Percentiles rank a stretch among this genome's conserved stretches.
Evolutionary conservation across 116 monocot genomes (phyloP).

Genomic region (Dioscorea cayenensis): DNA sequence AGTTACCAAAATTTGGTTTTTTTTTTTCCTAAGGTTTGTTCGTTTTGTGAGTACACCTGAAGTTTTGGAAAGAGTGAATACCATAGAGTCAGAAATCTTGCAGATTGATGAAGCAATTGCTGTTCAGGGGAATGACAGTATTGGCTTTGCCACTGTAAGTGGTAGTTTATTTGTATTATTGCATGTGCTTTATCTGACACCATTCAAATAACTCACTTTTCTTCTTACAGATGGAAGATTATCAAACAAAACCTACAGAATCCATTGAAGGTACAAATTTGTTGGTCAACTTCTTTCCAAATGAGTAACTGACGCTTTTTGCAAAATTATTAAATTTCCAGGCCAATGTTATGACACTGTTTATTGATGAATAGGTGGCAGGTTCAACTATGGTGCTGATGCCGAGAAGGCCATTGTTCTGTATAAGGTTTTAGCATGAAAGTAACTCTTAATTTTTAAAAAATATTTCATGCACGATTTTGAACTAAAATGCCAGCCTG

Average conservation of each 20-base stretch:
- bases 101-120: constrained; percentile 48
- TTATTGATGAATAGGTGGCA: neutral
- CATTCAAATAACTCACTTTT: neutral
- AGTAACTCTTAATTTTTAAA: too few relatives aligned
- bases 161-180: neutral
- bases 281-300: too few relatives aligned
- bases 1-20: neutral
- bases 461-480: neutral
- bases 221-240: neutral
- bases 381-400: neutral
- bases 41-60: constrained; percentile 67
- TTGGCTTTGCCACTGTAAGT: neutral
- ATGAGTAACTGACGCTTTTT: too few relatives aligned
- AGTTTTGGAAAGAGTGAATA: constrained; percentile 49
- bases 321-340: neutral
- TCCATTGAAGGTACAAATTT: neutral
- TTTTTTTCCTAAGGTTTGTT: constrained; percentile 31
- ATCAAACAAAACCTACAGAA: neutral
- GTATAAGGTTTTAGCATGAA: constrained; percentile 1
- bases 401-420: constrained; percentile 6
- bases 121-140: constrained; percentile 5
- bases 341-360: neutral
- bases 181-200: neutral
- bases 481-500: constrained; percentile 3
- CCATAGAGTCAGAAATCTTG: constrained; percentile 56